Evolutionary conservation across 495 filamentous ascomycete species (phyloP).

Genomic region (Aspergillus homomorphus): DNA sequence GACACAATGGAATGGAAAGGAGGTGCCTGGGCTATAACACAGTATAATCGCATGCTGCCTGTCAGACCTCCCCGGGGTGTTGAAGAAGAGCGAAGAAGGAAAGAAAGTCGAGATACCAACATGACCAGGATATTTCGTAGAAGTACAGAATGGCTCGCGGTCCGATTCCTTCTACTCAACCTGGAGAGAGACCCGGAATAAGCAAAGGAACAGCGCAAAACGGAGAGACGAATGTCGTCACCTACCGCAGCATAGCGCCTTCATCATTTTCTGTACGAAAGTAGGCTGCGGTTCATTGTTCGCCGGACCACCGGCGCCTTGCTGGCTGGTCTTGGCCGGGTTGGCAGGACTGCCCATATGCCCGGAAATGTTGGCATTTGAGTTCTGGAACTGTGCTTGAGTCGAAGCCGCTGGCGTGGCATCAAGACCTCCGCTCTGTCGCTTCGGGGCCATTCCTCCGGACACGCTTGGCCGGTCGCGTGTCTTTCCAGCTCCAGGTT

Average conservation of each 20-base stretch:
- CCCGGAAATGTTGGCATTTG: conserved; percentile 75
- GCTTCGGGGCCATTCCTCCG: conserved; percentile 64
- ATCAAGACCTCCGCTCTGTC: conserved; percentile 74
- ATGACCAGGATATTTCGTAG: conserved; percentile 26
- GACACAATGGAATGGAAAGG: conserved; percentile 19
- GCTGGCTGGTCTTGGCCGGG: conserved; percentile 52
- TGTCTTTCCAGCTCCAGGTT: conserved; percentile 71
- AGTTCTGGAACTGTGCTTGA: conserved; percentile 88
- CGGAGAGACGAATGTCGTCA: conserved; percentile 24
- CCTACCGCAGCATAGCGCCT: conserved; percentile 77
- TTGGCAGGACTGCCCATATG: conserved; percentile 58
- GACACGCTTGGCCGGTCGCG: conserved; percentile 80
- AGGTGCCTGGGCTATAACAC: conserved; percentile 20
- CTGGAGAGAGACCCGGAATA: conserved; percentile 29
- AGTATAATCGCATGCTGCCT: conserved; percentile 25
- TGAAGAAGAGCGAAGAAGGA: conserved; percentile 25
- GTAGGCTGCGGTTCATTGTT: conserved; percentile 49
- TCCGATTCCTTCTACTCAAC: conserved; percentile 26
- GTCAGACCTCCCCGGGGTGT: conserved; percentile 18
- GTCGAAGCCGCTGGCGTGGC: conserved; percentile 79
- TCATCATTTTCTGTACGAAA: conserved; percentile 68
- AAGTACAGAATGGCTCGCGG: conserved; percentile 21
- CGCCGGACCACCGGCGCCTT: conserved; percentile 36
- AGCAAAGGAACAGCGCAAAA: conserved; percentile 22
- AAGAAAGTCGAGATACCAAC: conserved; percentile 27